These are phyloP conservation scores for Pseudogymnoascus sp. DNA, from an alignment of 2,329 filamentous ascomycete species.

Conservation along the genomic window DNA sequence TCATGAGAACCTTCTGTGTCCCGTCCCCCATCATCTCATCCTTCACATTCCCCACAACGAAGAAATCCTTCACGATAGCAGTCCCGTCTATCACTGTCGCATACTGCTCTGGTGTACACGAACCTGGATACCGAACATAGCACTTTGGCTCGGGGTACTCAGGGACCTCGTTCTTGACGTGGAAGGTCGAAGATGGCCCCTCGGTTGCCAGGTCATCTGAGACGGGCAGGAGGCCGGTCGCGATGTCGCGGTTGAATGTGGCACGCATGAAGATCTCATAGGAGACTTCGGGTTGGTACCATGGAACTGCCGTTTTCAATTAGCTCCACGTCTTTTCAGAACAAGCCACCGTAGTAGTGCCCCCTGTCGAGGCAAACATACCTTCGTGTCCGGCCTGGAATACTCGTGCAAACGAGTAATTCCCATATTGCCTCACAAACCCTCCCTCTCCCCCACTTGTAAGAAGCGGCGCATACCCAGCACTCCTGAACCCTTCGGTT, in stretches of 20 bases:
- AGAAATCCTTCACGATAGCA: constrained; percentile 39
- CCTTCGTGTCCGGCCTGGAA: constrained; percentile 54
- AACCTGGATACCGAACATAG: constrained; percentile 34
- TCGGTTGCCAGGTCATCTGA: constrained; percentile 35
- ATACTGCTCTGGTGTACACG: constrained; percentile 39
- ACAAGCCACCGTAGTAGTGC: constrained; percentile 35
- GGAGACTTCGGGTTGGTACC: constrained; percentile 43
- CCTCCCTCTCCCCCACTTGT: constrained; percentile 63
- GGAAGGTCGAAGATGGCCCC: constrained; percentile 31
- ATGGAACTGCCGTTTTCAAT: constrained; percentile 37
- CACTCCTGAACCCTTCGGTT: constrained; percentile 44
- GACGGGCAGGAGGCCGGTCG: constrained; percentile 36
- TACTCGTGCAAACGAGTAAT: constrained; percentile 60
- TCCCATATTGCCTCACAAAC: constrained; percentile 67
- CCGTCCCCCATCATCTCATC: constrained; percentile 6
- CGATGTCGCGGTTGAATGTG: constrained; percentile 41
- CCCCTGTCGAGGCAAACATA: constrained; percentile 24
- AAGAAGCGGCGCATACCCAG: constrained; percentile 66
- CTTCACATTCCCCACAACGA: constrained; percentile 29
- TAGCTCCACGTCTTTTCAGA: constrained; percentile 50
- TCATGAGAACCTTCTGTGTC: background rate
- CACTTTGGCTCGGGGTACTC: constrained; percentile 35
- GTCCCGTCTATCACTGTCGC: constrained; percentile 36
- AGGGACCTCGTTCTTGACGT: constrained; percentile 36
- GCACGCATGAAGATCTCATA: constrained; percentile 44